A percentile compares a stretch with the other conserved stretches of the same genome.
Conservation (phyloP, 2,329 filamentous ascomycete species). For the Beauveria australis region DNA sequence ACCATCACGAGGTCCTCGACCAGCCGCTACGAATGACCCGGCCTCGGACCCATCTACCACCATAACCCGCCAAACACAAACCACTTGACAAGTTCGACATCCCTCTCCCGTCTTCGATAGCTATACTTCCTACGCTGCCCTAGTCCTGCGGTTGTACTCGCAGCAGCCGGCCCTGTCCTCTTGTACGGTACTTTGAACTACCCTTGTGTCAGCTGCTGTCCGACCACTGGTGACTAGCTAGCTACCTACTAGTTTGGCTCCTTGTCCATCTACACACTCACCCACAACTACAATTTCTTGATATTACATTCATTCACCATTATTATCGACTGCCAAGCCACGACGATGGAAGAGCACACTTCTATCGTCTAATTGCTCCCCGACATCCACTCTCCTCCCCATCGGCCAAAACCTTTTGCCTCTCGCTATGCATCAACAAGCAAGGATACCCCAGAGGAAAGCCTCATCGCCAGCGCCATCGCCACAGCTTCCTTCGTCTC, state of each 20-base stretch:
- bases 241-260: not conserved
- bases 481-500: conserved; percentile 59
- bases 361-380: not conserved
- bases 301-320: not conserved
- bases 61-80: not conserved
- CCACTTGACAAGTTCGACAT: conserved; percentile 9
- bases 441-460: conserved; percentile 63
- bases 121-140: not conserved
- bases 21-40: conserved; percentile 10
- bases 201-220: conserved; percentile 10
- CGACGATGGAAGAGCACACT: conserved; percentile 9
- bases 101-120: not conserved
- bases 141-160: not conserved
- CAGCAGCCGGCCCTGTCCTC: not conserved
- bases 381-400: not conserved
- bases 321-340: not conserved
- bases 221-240: conserved; percentile 6
- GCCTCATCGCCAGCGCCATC: conserved; percentile 62
- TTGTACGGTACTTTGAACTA: not conserved
- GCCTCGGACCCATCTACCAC: conserved; percentile 10
- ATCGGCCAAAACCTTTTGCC: not conserved
- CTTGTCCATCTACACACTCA: not conserved
- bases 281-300: not conserved
- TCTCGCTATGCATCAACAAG: conserved; percentile 75
- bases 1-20: conserved; percentile 11